These are phyloP conservation scores for Suhomyces faveliae DNA, from an alignment of 805 yeast species.

Conservation along the genomic window DNA sequence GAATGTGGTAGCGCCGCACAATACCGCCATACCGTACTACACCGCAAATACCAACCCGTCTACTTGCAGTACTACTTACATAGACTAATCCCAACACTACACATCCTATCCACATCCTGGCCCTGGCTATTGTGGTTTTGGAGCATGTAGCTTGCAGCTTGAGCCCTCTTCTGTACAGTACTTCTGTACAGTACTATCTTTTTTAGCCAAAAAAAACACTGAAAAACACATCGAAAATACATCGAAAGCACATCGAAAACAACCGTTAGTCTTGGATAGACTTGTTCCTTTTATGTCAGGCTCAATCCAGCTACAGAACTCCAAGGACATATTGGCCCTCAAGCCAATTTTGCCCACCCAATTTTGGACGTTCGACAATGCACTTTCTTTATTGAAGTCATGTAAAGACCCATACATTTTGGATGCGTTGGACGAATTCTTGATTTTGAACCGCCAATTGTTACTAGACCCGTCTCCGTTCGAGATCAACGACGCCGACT, in stretches of 20 bases:
- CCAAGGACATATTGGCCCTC: conserved; percentile 16
- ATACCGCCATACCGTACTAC: too few species aligned
- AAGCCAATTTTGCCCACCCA: conserved; percentile 35
- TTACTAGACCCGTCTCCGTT: conserved; percentile 35
- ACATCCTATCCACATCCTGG: too few species aligned
- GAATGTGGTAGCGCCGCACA: too few species aligned
- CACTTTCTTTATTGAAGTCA: conserved; percentile 30
- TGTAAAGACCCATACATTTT: conserved; percentile 29
- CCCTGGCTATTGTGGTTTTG: too few species aligned
- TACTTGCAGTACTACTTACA: too few species aligned
- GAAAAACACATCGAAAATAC: not conserved
- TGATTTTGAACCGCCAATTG: conserved; percentile 30
- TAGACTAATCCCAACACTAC: too few species aligned
- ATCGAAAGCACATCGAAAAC: not conserved
- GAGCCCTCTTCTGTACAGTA: not conserved
- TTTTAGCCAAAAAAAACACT: not conserved
- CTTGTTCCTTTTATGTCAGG: not conserved
- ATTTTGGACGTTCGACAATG: conserved; percentile 42
- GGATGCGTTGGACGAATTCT: conserved; percentile 41
- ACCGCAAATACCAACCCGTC: too few species aligned
- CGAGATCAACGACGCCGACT: not conserved
- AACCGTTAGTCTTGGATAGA: not conserved
- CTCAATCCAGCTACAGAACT: conserved; percentile 3
- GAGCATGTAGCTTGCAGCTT: too few species aligned
- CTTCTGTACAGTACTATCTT: not conserved